A percentile compares a stretch with the other conserved stretches of the same genome.
Evolutionary conservation across 805 yeast species (phyloP).

Genomic region (Metschnikowia bowlesiae): DNA sequence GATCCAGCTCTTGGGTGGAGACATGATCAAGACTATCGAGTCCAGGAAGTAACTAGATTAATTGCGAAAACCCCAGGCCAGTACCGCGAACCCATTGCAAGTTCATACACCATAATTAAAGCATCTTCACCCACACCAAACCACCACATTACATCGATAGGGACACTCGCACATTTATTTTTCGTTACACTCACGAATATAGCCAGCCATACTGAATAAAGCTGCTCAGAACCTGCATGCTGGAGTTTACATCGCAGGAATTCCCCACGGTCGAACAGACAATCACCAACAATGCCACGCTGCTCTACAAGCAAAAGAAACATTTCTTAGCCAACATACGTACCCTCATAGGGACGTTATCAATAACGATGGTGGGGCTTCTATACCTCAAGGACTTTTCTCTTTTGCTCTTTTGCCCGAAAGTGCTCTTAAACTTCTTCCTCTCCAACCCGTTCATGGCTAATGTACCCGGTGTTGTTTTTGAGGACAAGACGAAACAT

Average conservation of each 20-base stretch:
- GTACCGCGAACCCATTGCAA: neutral
- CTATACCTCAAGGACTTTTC: conserved; percentile 42
- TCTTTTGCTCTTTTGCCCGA: conserved; percentile 23
- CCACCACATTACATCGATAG: neutral
- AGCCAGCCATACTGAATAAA: too few species aligned
- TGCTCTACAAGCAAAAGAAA: conserved; percentile 40
- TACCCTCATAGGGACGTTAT: conserved; percentile 29
- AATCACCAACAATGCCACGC: conserved; percentile 34
- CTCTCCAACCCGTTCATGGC: conserved; percentile 28
- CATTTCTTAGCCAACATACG: conserved; percentile 35
- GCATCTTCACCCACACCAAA: neutral
- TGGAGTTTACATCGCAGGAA: neutral
- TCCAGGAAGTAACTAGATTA: conserved; percentile 23
- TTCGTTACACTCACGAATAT: neutral
- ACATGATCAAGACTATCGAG: conserved; percentile 43
- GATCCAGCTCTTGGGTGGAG: conserved; percentile 66
- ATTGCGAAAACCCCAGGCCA: neutral
- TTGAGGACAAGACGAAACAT: neutral
- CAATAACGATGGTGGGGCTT: conserved; percentile 33
- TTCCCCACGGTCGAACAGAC: conserved; percentile 39
- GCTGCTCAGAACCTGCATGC: neutral
- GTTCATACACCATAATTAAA: neutral
- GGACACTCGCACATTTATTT: neutral
- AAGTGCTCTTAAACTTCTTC: conserved; percentile 26
- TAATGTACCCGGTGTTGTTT: conserved; percentile 6